Evolutionary conservation across 1,284 basidiomycete species (phyloP), one percentile per base, ranked within the genome.

Genomic region (Salmacisia buchloeana): DNA sequence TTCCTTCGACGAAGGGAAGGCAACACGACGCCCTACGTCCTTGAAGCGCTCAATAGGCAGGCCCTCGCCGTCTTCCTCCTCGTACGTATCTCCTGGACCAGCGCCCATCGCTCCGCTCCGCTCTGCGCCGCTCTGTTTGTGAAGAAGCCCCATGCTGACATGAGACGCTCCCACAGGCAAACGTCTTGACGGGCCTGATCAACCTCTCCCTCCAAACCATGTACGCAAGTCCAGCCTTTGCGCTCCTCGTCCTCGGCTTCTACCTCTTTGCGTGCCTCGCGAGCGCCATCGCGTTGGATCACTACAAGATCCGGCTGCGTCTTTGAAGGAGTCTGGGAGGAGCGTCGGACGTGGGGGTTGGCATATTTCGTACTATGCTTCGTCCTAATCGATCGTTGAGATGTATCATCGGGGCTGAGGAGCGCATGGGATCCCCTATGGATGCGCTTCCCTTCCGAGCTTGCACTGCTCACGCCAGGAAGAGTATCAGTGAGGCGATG

Each of bases 201-300:
- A 98, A 97, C 78, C 73, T 97, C 23, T 83, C 85, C 0, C 84
- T 94, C 67, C 80, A 83, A 70, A 97, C 92, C 3, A 93, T 97
- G 87, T 92, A 94, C 74, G 83, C 84, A 13, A 80, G 84, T 0
- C 82, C 88, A 63, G 61, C 64, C 27, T 73, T 81, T 38, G 87
- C 91, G 1, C 84, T 94, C 83, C 57, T 82, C 5, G 83, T 94
- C 21, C 80, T 97, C 10, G 69, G 82, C 2, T 75, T 72, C 0
- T 97, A 98, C 80, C 83, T 85, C 2, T 82, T 80, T 75, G 0
- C 76, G 86, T 33, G 90, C 88, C 29, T 91, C 38, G 69, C 18
- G 0, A 13, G 63, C 25, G 72, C 72, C 3, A 38, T 61, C 15
- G 25, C 35, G 25, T n/a, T 69, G 34, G 62, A 61, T 0, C 27